Evolutionary conservation across 2,329 filamentous ascomycete genomes (phyloP), one percentile per base, ranked within the genome.

Genomic region (Chaetomiaceae sp.): DNA sequence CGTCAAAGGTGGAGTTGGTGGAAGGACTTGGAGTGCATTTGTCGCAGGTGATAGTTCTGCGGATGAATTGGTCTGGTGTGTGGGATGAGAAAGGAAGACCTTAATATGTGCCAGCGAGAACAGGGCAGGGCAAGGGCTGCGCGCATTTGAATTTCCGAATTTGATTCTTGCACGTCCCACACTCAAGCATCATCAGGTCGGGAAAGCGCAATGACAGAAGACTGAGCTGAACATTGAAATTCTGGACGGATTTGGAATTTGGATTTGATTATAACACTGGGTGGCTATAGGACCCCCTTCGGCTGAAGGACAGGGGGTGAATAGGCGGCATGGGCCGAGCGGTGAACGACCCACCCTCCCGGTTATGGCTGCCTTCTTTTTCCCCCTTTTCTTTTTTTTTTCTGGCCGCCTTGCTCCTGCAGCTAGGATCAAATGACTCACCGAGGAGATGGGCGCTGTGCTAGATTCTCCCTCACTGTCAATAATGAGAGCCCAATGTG

Each of bases 351-450:
- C 29, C 42, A 45, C 6, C 38, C 43, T 18, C 40, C 38, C 33
- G 14, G 41, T 25, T 41, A 16, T 47, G 42, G 47, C 20, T 54
- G 52, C 52, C 52, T 54, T 51, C 23, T 42, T 46, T 50, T 36
- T 20, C n/a, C 18, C 21, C 10, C 38, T n/a, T n/a, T n/a, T n/a
- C n/a, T n/a, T n/a, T n/a, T n/a, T n/a, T n/a, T n/a, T 44, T 41
- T 29, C 32, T 34, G 27, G 32, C 5, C 27, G 16, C 44, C 44
- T 42, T 20, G 14, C 11, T 38, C n/a, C n/a, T 49, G 51, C 38
- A n/a, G n/a, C 30, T 27, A 16, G 43, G 37, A 25, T 38, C 29
- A n/a, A 48, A 30, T 53, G 51, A 53, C 23, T 53, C 51, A 53
- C 32, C 37, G 30, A 48, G 27, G 14, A 16, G 9, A 27, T n/a